A percentile compares a stretch with the other conserved stretches of the same genome.
Evolutionary conservation across 75 land plant genomes (phyloP).

Genomic region (Cunninghamia lanceolata): DNA sequence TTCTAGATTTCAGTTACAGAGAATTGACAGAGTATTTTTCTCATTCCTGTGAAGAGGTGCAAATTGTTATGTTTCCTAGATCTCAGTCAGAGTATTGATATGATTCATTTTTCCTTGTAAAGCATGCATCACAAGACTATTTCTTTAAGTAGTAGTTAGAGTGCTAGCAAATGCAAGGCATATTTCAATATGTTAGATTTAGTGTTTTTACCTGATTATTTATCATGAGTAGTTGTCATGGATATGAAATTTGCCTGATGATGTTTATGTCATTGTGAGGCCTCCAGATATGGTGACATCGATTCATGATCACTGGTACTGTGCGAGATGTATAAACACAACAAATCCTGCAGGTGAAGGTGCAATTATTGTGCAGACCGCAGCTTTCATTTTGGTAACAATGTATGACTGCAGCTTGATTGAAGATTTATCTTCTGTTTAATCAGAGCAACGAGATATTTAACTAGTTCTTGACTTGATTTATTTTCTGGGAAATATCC

Average conservation of each 20-base stretch:
- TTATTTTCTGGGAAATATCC: neutral
- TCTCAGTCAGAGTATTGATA: neutral
- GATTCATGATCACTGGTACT: conserved; percentile 68
- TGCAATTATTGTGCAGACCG: conserved; percentile 58
- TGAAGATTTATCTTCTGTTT: neutral
- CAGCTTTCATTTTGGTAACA: conserved; percentile 56
- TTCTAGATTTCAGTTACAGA: neutral
- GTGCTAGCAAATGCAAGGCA: neutral
- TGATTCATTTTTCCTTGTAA: neutral
- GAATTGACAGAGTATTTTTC: no score
- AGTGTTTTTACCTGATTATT: neutral
- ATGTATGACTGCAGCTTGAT: conserved; percentile 35
- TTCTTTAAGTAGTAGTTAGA: neutral
- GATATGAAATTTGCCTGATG: neutral
- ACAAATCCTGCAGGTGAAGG: conserved; percentile 70
- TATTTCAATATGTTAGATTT: neutral
- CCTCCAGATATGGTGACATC: conserved; percentile 56
- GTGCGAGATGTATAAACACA: conserved; percentile 64
- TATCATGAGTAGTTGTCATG: neutral
- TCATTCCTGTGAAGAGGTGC: no score
- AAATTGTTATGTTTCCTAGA: neutral
- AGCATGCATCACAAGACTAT: neutral
- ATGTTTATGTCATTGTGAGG: neutral
- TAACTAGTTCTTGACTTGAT: neutral
- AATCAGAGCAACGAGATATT: neutral